Base-by-base conservation (phyloP, 1,139 yeast genomes). In the Ogataea hybrid region DNA sequence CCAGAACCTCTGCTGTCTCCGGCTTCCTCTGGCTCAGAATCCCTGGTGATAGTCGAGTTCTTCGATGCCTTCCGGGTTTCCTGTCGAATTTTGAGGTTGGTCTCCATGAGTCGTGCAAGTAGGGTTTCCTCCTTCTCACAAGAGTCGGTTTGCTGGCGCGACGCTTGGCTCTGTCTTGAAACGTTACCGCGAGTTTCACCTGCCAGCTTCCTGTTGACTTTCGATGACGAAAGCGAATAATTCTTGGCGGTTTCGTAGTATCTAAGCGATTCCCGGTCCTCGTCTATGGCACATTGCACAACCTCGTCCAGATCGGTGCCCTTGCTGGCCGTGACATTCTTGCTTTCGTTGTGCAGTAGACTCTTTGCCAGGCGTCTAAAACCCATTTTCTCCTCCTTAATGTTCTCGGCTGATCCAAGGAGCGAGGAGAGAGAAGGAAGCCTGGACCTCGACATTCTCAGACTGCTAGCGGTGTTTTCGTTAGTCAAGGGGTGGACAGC, bases 191-290 rank as follows among this genome's bases (percentile, higher is more conserved):
- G 38, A 44, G 51, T 42, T 15, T 51, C 56, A 5, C 42, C 42
- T 2, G 47, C 32, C 11, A 48, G 30, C 34, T 46, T 47, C 23
- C 51, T 45, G 23, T 42, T 27, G 29, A 33, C 28, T 28, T 46
- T 48, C n/a, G 47, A 35, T 14, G 52, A 48, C 31, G 35, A 23
- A 9, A 48, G 23, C 16, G 49, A 43, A 29, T 39, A 48, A 29
- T 42, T 46, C 25, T 48, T 48, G 28, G 50, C 47, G 4, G 52
- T 49, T 37, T 49, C 52, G 28, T 49, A 46, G 38, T 35, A 46
- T n/a, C 46, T 36, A 20, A 43, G 32, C 9, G 51, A 48, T 23
- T 47, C 51, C 12, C 25, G 37, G 16, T 40, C 47, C 17, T 43
- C 48, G n/a, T 43, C 46, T 11, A 20, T 20, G 16, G 25, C 35